Percentiles rank a stretch among this genome's conserved stretches.
Evolutionary conservation across 2,329 filamentous ascomycete genomes (phyloP).

Genomic region (Daldinia eschscholtzii): DNA sequence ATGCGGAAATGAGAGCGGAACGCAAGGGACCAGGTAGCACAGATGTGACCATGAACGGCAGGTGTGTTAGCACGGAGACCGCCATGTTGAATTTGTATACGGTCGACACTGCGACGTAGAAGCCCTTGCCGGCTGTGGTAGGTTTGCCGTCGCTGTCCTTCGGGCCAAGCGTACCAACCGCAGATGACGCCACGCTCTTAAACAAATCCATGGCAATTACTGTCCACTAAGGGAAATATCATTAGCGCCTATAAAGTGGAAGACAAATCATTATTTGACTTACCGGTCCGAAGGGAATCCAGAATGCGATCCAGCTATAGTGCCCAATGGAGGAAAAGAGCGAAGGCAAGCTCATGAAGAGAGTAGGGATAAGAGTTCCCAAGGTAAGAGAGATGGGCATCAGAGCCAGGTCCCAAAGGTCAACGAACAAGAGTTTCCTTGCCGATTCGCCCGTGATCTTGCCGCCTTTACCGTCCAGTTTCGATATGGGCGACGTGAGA

Average conservation of each 20-base stretch:
- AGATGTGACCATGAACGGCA: conserved; percentile 46
- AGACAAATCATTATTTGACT: neutral
- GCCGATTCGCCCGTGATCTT: conserved; percentile 43
- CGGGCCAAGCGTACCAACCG: conserved; percentile 45
- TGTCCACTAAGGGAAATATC: conserved; percentile 24
- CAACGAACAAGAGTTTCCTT: conserved; percentile 46
- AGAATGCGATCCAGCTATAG: conserved; percentile 50
- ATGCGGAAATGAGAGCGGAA: conserved; percentile 39
- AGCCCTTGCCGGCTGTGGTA: conserved; percentile 47
- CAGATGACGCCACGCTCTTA: conserved; percentile 44
- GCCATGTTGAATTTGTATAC: conserved; percentile 51
- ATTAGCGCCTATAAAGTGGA: neutral
- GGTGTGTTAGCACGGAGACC: conserved; percentile 45
- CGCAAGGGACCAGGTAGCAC: conserved; percentile 43
- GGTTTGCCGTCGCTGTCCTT: conserved; percentile 43
- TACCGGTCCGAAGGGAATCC: conserved; percentile 49
- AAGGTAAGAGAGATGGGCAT: conserved; percentile 49
- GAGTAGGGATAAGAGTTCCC: conserved; percentile 45
- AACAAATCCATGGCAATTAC: conserved; percentile 44
- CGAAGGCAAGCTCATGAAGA: conserved; percentile 49
- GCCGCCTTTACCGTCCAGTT: conserved; percentile 29
- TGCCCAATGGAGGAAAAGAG: conserved; percentile 47
- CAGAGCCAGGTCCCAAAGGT: conserved; percentile 51
- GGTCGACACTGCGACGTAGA: conserved; percentile 45
- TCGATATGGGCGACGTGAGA: conserved; percentile 49